These are phyloP conservation scores for Cystobasidium slooffiae DNA, from an alignment of 1,284 basidiomycete species.

Conservation along the genomic window DNA sequence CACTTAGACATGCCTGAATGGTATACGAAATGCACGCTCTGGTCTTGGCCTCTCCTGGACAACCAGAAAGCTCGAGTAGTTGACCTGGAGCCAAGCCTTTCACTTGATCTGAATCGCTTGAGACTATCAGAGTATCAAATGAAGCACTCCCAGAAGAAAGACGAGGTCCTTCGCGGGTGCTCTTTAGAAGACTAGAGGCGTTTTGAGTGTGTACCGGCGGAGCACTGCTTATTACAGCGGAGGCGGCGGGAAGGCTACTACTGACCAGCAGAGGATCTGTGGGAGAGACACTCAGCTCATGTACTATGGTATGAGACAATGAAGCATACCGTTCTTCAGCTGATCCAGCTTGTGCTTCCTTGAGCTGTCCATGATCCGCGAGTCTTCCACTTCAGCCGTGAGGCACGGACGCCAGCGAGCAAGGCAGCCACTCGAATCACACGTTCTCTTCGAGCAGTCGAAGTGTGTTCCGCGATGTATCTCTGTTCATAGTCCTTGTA, in stretches of 20 bases:
- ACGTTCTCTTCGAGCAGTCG: background rate
- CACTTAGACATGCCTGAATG: conserved; percentile 21
- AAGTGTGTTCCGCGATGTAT: background rate
- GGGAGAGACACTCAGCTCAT: background rate
- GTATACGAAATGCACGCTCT: conserved; percentile 33
- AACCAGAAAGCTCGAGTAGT: conserved; percentile 38
- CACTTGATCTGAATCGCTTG: conserved; percentile 5
- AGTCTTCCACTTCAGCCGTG: background rate
- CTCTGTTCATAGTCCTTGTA: background rate
- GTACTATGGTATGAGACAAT: background rate
- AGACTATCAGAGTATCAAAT: conserved; percentile 21
- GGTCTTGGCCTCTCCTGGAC: conserved; percentile 44
- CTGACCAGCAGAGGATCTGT: conserved; percentile 9
- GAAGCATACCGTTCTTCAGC: conserved; percentile 11
- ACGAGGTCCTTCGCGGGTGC: background rate
- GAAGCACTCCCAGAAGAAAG: conserved; percentile 7
- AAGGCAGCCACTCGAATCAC: background rate
- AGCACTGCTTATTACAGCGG: background rate
- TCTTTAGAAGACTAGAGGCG: background rate
- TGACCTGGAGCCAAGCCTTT: conserved; percentile 7
- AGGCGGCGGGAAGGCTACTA: background rate
- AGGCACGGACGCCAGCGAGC: background rate
- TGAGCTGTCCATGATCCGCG: background rate
- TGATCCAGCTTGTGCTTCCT: conserved; percentile 8
- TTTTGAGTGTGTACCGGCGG: conserved; percentile 16